These are phyloP conservation scores for Leccinum barrowsii DNA, from an alignment of 768 basidiomycete species.

Conservation along the genomic window DNA sequence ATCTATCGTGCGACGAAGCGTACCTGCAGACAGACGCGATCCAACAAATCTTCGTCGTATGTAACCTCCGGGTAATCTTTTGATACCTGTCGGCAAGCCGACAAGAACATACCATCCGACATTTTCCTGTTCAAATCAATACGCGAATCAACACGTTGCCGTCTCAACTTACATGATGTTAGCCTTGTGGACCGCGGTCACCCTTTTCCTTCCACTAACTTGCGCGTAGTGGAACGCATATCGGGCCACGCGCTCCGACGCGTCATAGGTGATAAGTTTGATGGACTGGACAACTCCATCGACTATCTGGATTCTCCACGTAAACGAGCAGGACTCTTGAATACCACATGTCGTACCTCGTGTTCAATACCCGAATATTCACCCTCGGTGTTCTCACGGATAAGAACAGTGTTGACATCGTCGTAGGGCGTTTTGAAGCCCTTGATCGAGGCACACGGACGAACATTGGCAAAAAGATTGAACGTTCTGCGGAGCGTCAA, in stretches of 20 bases:
- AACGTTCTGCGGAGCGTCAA: slow-evolving; percentile 95
- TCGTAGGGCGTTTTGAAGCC: slow-evolving; percentile 99
- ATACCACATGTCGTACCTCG: slow-evolving; percentile 54
- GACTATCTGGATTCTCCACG: slow-evolving; percentile 57
- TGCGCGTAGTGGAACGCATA: slow-evolving; percentile 99
- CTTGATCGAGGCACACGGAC: slow-evolving; percentile 92
- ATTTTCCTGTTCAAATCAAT: slow-evolving; percentile 73
- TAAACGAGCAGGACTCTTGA: slow-evolving; percentile 10
- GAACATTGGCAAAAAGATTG: slow-evolving; percentile 97
- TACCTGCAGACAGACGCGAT: slow-evolving; percentile 92
- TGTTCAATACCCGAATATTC: slow-evolving; percentile 99
- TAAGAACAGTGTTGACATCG: slow-evolving; percentile 95
- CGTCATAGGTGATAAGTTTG: slow-evolving; percentile 98
- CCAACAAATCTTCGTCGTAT: slow-evolving; percentile 96
- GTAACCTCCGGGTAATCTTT: slow-evolving; percentile 91
- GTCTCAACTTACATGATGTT: slow-evolving; percentile 83
- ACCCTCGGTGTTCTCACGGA: slow-evolving; percentile 99
- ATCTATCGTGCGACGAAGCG: slow-evolving; percentile 10
- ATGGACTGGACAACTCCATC: slow-evolving; percentile 99
- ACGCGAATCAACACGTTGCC: slow-evolving; percentile 3
- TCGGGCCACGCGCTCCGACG: slow-evolving; percentile 96
- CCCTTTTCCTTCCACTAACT: slow-evolving; percentile 79
- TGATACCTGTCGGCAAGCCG: slow-evolving; percentile 93
- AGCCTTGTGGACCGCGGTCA: slow-evolving; percentile 99
- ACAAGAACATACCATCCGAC: slow-evolving; percentile 99